Evolutionary conservation across 1,284 basidiomycete species (phyloP).

Genomic region (Agroathelia rolfsii): DNA sequence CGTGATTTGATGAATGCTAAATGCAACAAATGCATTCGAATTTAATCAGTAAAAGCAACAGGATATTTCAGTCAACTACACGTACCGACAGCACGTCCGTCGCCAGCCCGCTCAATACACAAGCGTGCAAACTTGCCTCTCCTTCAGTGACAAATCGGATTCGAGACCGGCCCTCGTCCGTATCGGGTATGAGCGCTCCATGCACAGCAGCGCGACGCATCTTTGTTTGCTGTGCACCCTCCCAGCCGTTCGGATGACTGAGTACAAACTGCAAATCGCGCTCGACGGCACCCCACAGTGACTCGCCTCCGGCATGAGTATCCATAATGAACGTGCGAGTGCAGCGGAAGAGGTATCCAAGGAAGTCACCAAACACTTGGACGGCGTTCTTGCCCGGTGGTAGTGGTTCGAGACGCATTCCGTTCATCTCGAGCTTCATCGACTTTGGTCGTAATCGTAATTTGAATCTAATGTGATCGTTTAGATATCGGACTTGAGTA

Average conservation of each 20-base stretch:
- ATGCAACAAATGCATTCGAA: constrained; percentile 2
- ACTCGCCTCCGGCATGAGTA: constrained; percentile 58
- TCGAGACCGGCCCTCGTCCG: constrained; percentile 55
- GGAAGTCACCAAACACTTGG: constrained; percentile 69
- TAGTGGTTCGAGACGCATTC: constrained; percentile 58
- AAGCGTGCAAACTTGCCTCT: constrained; percentile 71
- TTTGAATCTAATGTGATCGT: constrained; percentile 47
- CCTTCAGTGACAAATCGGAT: constrained; percentile 74
- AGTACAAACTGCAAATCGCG: constrained; percentile 59
- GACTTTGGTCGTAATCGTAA: constrained; percentile 61
- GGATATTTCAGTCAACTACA: constrained; percentile 5
- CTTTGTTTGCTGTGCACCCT: constrained; percentile 67
- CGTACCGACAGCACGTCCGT: constrained; percentile 62
- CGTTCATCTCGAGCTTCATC: constrained; percentile 73
- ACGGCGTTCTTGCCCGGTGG: constrained; percentile 57
- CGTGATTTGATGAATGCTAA: constrained; percentile 58
- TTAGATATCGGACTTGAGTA: constrained; percentile 7
- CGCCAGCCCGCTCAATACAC: constrained; percentile 63
- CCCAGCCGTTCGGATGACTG: constrained; percentile 75
- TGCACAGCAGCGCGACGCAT: constrained; percentile 63
- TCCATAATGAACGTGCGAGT: constrained; percentile 64
- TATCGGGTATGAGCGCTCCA: constrained; percentile 60
- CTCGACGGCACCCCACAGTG: constrained; percentile 58
- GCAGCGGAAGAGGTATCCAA: constrained; percentile 62
- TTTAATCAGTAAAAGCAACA: constrained; percentile 2